These are phyloP conservation scores for Russula griseocarnosa DNA, from an alignment of 768 basidiomycete species.

Conservation along the genomic window DNA sequence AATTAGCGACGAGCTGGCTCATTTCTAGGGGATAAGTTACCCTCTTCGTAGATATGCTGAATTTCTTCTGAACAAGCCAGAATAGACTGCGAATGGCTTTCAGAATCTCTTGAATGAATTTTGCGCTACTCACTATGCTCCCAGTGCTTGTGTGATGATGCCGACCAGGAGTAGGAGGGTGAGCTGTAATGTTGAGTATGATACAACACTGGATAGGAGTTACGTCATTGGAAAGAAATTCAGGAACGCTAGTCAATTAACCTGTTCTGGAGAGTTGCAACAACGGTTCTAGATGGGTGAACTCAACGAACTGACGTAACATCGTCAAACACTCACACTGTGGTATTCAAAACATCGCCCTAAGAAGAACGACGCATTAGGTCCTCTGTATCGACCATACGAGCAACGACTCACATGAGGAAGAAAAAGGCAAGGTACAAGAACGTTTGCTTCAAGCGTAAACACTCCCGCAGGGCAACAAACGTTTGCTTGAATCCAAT, in stretches of 20 bases:
- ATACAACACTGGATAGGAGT: constrained; percentile 47
- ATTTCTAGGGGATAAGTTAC: constrained; percentile 35
- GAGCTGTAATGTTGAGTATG: constrained; percentile 68
- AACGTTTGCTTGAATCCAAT: constrained; percentile 68
- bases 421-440: constrained; percentile 73
- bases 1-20: neutral
- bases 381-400: neutral
- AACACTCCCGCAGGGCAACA: constrained; percentile 58
- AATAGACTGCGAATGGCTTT: constrained; percentile 43
- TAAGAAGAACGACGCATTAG: constrained; percentile 29
- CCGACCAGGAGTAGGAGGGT: constrained; percentile 66
- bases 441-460: constrained; percentile 68
- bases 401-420: constrained; percentile 50
- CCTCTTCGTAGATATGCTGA: constrained; percentile 58
- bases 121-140: constrained; percentile 55
- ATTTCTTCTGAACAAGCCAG: constrained; percentile 67
- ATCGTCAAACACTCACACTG: constrained; percentile 47
- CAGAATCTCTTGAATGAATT: neutral
- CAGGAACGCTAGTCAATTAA: constrained; percentile 25
- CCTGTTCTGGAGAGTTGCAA: constrained; percentile 70
- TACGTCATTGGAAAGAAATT: neutral
- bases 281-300: constrained; percentile 51
- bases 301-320: neutral
- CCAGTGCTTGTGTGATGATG: constrained; percentile 58
- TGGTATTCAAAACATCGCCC: constrained; percentile 73